Base-by-base conservation (phyloP, 495 filamentous ascomycete genomes). In the Daldinia concentrica region DNA sequence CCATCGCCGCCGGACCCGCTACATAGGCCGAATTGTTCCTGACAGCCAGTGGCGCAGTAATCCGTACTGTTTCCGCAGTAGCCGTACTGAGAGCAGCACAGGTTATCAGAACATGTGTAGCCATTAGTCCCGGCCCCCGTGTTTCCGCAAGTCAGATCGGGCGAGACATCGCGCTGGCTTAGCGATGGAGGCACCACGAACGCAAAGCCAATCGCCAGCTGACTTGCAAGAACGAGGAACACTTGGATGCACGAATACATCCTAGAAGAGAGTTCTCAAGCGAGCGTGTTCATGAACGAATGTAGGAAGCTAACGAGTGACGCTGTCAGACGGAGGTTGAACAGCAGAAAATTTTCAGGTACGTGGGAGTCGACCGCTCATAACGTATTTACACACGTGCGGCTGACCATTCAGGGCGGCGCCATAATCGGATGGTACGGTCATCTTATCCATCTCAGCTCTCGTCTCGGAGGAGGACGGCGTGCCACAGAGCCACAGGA, bases 11-110 rank as follows among this genome's bases (percentile, higher is more conserved):
- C 69, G n/a, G 63, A 68, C 39, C 64, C 70, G 30, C 70, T 55
- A 63, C 77, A 79, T 22, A 39, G 63, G 26, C 82, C 82, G 37
- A 81, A 84, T 19, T 64, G 48, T 27, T 75, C 65, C 61, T 84
- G 81, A 48, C 82, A 84, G 12, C 80, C 81, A 4, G 76, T 61
- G 12, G 69, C 72, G 56, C 82, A 84, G 66, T 83, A 84, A 51
- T 80, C 74, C 8, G 64, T 69, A 17, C 71, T 74, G 32, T 73
- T 81, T 27, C 82, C 82, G 63, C 82, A 83, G 55, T 76, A 84
- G 26, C 81, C 78, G 29, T 74, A 71, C 17, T 72, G 76, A 19
- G 81, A 82, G 62, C 81, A 82, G 68, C 81, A 82, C n/a, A 74
- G 59, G 34, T 67, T 76, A 6, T 73, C 58, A 34, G 74, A 66